Evolutionary conservation across 768 basidiomycete genomes (phyloP).

Genomic region (Lactarius pseudohatsudake): DNA sequence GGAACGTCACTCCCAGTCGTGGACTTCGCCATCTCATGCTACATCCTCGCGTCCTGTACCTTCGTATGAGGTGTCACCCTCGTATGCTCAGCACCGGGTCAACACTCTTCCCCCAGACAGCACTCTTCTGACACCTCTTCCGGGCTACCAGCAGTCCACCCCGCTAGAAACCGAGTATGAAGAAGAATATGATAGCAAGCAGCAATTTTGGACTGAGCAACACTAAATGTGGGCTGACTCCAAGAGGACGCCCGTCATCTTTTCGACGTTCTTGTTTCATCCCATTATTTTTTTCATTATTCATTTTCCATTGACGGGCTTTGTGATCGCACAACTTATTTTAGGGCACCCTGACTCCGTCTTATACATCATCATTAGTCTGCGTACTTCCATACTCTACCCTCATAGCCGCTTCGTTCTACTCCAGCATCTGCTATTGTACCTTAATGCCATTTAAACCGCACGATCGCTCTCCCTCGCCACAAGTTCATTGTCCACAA

Average conservation of each 20-base stretch:
- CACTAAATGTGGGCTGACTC: slow-evolving; percentile 8
- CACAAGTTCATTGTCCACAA: slow-evolving; percentile 20
- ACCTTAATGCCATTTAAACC: slow-evolving; percentile 25
- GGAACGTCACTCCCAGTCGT: slow-evolving; percentile 22
- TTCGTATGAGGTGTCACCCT: slow-evolving; percentile 17
- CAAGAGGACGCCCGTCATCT: background rate
- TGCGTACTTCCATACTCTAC: slow-evolving; percentile 19
- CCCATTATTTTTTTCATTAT: slow-evolving; percentile 3
- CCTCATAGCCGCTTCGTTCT: slow-evolving; percentile 16
- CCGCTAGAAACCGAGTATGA: slow-evolving; percentile 32
- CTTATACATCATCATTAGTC: slow-evolving; percentile 6
- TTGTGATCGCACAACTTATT: slow-evolving; percentile 1
- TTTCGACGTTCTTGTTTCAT: background rate
- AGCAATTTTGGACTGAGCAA: slow-evolving; percentile 25
- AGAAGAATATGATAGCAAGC: slow-evolving; percentile 25
- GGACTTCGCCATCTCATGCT: slow-evolving; percentile 21
- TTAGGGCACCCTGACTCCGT: slow-evolving; percentile 8
- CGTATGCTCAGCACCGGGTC: slow-evolving; percentile 27
- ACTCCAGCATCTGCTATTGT: slow-evolving; percentile 17
- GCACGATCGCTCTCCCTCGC: slow-evolving; percentile 17
- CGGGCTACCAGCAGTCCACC: slow-evolving; percentile 49
- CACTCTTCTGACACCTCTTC: slow-evolving; percentile 70
- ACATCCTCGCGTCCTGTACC: slow-evolving; percentile 10
- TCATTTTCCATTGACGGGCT: background rate
- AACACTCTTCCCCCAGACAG: slow-evolving; percentile 55